These are phyloP conservation scores for Lachnellula hyalina DNA, from an alignment of 2,329 filamentous ascomycete species.

Conservation along the genomic window DNA sequence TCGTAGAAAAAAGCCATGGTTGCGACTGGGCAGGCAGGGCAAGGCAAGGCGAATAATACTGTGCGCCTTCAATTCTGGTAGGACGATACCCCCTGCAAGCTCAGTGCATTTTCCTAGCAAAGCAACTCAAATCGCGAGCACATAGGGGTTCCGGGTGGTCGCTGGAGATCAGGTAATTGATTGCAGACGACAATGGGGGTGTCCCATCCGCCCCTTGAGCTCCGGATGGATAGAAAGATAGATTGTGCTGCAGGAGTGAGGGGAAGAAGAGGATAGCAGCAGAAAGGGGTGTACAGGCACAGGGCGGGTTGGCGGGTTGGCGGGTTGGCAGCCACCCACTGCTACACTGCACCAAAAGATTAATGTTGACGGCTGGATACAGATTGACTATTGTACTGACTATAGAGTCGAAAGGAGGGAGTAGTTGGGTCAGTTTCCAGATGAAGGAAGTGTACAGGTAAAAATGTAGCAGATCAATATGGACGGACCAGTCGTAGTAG, in stretches of 20 bases:
- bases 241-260: background rate
- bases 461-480: too few relatives aligned
- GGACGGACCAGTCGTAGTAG: too few relatives aligned
- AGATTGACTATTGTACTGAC: background rate
- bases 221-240: background rate
- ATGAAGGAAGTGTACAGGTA: too few relatives aligned
- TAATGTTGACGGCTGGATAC: background rate
- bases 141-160: background rate
- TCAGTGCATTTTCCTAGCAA: too few relatives aligned
- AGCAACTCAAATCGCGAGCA: too few relatives aligned
- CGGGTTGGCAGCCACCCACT: too few relatives aligned
- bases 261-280: background rate
- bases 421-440: too few relatives aligned
- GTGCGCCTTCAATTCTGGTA: too few relatives aligned
- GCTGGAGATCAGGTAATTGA: background rate
- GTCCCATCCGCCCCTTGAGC: background rate
- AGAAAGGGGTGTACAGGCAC: background rate
- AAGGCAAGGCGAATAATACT: background rate
- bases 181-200: background rate
- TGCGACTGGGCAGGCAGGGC: background rate
- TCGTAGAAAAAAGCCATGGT: conserved; percentile 16
- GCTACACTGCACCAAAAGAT: background rate
- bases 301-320: too few relatives aligned
- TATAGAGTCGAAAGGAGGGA: too few relatives aligned
- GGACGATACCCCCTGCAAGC: too few relatives aligned